Base-by-base conservation (phyloP, 352 stramenopile species). In the Stephanocyclus meneghinianus region DNA sequence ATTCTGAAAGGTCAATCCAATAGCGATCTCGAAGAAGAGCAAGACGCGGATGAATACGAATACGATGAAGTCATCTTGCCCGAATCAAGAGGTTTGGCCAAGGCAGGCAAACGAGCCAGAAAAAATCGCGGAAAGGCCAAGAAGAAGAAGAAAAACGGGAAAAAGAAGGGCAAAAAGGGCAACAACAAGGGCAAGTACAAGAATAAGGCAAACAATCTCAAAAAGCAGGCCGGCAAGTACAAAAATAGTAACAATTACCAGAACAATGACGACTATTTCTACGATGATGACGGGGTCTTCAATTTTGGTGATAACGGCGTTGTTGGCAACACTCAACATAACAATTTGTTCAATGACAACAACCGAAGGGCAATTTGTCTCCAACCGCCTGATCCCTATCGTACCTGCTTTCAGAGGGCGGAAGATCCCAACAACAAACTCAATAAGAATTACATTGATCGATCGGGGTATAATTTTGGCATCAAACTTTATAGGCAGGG, bases 311-410 rank as follows among this genome's bases (percentile, higher is more conserved):
- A 26, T 7, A 29, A 65, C 7, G 57, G 57, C 15, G 11, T 51
- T 32, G 57, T 48, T 48, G 57, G 57, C 7, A 65, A 51, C 32
- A 65, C 13, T n/a, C 2, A 15, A 32, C 37, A 48, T 15, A 65
- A 65, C 18, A 65, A 51, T 11, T 65, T 65, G 16, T 65, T 51
- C 15, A 50, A 65, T 29, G 53, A 62, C 53, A 44, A 62, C 53
- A 65, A 65, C 26, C 32, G 57, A 2, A 68, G 60, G 35, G 21
- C 30, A 0, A 40, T 68, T 37, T 68, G 60, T 40, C 2, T 68
- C 7, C 10, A 68, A 40, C 37, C 18, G 4, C 8, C 37, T 18
- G 60, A 68, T 68, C 60, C 60, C 21, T 68, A 68, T 29, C 60
- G 60, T 8, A 68, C 60, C 2, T 68, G 60, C 21, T 68, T 48